phyloP scores from a whole-genome alignment of 495 filamentous ascomycete genomes.

The Massariosphaeria phaeospora region DNA sequence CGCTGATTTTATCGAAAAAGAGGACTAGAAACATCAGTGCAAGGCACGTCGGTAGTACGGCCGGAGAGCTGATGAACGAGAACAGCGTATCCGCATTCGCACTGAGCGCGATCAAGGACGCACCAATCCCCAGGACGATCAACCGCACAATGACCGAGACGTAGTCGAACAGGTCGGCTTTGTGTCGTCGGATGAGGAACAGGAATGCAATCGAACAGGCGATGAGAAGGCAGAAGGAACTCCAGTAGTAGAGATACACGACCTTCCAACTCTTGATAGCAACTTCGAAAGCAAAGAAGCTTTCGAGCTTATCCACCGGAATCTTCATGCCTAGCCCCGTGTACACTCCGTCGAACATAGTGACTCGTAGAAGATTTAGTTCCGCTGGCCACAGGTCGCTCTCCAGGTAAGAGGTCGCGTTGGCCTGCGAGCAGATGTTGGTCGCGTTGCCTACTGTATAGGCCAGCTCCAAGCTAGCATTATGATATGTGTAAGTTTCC shows the following conservation, averaged over 20 bases:
- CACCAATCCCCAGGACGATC: conserved; percentile 10
- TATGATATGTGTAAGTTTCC: conserved; percentile 4
- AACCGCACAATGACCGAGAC: conserved; percentile 22
- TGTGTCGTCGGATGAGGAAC: conserved; percentile 29
- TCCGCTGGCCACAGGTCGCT: conserved; percentile 4
- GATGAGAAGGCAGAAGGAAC: conserved; percentile 24
- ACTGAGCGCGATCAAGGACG: conserved; percentile 18
- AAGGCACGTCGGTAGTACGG: conserved; percentile 21
- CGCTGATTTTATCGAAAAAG: conserved; percentile 26
- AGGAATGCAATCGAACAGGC: conserved; percentile 28
- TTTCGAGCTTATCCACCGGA: conserved; percentile 17
- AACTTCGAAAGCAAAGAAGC: conserved; percentile 5
- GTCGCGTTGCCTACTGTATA: conserved; percentile 17
- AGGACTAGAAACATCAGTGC: conserved; percentile 27
- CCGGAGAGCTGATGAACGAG: conserved; percentile 13
- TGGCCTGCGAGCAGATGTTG: conserved; percentile 21
- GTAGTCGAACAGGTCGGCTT: conserved; percentile 30
- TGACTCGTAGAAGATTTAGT: background rate
- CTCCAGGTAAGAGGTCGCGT: background rate
- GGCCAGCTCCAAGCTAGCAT: background rate
- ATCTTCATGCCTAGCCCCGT: conserved; percentile 25
- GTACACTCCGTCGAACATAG: conserved; percentile 22
- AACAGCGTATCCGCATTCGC: conserved; percentile 9
- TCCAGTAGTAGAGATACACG: conserved; percentile 31
- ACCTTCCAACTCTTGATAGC: conserved; percentile 18